Conservation (phyloP, 2,329 filamentous ascomycete species). For the Colletotrichum somersetense region DNA sequence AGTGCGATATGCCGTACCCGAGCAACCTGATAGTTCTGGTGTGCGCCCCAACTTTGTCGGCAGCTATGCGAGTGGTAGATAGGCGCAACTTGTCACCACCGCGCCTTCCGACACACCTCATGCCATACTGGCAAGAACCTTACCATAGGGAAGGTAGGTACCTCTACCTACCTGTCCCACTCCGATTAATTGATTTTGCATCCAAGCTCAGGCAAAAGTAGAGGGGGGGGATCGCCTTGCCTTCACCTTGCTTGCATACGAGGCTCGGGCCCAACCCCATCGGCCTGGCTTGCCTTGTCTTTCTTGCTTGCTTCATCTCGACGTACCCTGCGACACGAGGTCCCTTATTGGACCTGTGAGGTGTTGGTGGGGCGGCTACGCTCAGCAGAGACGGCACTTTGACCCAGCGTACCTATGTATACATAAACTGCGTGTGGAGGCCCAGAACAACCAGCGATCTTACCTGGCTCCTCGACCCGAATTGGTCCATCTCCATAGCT, state of each 20-base stretch:
- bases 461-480: constrained; percentile 22
- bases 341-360: not conserved
- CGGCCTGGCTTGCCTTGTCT: not conserved
- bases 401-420: not conserved
- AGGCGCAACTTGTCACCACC: constrained; percentile 1
- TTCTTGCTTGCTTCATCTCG: not conserved
- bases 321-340: constrained; percentile 1
- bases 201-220: not conserved
- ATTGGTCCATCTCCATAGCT: constrained; percentile 33
- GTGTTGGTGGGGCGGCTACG: not conserved
- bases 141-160: too few species aligned
- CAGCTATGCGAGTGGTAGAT: not conserved
- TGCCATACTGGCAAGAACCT: not conserved
- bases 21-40: too few species aligned
- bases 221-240: not conserved
- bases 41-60: too few species aligned
- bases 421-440: not conserved
- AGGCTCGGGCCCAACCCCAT: not conserved
- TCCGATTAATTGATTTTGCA: not conserved
- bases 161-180: not conserved
- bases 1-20: too few species aligned
- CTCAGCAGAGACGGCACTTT: constrained; percentile 6
- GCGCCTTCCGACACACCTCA: not conserved
- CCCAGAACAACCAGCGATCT: constrained; percentile 3
- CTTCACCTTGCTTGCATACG: not conserved